A percentile compares a stretch with the other conserved stretches of the same genome.
phyloP scores from a whole-genome alignment of 768 basidiomycete species.

The Pleurotus giganteus region DNA sequence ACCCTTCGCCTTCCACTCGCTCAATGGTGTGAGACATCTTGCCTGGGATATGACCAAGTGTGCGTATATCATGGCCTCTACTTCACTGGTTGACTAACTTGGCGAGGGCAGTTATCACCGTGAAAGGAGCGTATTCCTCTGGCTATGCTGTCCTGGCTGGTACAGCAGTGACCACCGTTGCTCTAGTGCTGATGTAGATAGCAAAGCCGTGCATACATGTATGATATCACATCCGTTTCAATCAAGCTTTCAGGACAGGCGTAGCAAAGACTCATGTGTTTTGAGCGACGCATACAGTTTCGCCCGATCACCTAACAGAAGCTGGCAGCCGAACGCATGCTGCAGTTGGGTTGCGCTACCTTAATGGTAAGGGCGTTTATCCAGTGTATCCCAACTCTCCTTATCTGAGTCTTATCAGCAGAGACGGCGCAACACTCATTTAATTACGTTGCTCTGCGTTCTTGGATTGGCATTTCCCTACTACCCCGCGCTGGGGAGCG shows the following conservation, averaged over 20 bases:
- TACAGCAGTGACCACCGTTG: constrained; percentile 72
- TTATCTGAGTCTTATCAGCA: no score
- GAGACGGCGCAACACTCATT: no score
- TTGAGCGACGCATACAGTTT: no score
- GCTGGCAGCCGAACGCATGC: no score
- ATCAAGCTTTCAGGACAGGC: not conserved
- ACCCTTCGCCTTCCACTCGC: constrained; percentile 88
- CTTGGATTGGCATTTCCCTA: no score
- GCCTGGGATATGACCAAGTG: constrained; percentile 88
- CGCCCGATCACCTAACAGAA: no score
- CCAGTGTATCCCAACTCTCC: no score
- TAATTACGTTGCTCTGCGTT: no score
- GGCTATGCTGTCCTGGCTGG: constrained; percentile 86
- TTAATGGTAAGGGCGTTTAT: no score
- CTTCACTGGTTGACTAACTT: not conserved
- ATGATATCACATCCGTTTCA: not conserved
- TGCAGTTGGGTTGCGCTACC: no score
- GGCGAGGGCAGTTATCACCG: constrained; percentile 57
- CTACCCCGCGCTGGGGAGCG: no score
- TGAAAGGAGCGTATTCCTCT: constrained; percentile 77
- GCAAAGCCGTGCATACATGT: not conserved
- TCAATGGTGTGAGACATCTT: constrained; percentile 90
- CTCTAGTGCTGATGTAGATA: constrained; percentile 52
- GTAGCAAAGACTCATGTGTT: no score
- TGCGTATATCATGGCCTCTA: constrained; percentile 40